Conservation (phyloP, 2,329 filamentous ascomycete genomes). For the Botrytis fabae region DNA sequence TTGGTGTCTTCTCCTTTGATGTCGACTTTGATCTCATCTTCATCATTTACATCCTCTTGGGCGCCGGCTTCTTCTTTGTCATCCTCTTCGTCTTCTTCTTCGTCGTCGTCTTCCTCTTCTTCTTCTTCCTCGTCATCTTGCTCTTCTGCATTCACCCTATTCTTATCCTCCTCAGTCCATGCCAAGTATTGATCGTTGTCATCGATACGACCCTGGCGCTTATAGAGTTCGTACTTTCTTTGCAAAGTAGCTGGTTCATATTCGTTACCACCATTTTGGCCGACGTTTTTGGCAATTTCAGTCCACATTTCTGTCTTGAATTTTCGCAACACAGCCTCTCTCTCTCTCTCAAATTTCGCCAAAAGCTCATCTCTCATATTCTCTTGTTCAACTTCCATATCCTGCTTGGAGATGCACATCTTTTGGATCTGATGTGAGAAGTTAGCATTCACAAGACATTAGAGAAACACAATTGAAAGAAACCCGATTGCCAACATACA, state of each 20-base stretch:
- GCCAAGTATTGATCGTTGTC: not conserved
- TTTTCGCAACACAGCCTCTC: not conserved
- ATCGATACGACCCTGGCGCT: conserved; percentile 5
- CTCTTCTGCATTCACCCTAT: not conserved
- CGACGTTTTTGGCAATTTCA: not conserved
- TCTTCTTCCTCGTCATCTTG: not conserved
- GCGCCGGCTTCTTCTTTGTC: not conserved
- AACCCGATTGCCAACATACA: not conserved
- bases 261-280: not conserved
- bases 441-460: not conserved
- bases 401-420: conserved; percentile 10
- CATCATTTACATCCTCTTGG: not conserved
- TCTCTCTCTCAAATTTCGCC: not conserved
- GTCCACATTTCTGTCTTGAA: not conserved
- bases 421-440: not conserved
- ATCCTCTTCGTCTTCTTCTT: not conserved
- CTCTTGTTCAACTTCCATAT: not conserved
- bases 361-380: not conserved
- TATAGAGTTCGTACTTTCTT: not conserved
- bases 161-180: not conserved
- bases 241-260: not conserved
- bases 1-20: not conserved
- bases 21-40: not conserved
- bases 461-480: no score
- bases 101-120: not conserved